Evolutionary conservation across 1,139 yeast genomes (phyloP).

Genomic region (Suzukiozyma palmioleophila): DNA sequence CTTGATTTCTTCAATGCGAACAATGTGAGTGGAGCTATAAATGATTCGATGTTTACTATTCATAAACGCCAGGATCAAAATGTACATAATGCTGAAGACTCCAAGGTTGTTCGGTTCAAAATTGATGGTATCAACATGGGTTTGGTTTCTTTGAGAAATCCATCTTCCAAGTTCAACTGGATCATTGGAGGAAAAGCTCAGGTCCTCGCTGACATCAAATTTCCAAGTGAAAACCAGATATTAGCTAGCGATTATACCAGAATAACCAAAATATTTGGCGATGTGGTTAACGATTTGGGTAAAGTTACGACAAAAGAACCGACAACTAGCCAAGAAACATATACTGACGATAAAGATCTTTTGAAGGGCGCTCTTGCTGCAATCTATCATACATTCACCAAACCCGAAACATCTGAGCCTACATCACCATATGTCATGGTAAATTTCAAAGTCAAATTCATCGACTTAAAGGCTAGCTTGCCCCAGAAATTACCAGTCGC

Average conservation of each 20-base stretch:
- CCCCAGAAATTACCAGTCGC: constrained; percentile 53
- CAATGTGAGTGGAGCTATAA: constrained; percentile 67
- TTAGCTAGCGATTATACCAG: constrained; percentile 19
- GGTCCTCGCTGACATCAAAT: constrained; percentile 62
- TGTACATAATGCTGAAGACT: constrained; percentile 28
- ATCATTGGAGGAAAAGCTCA: constrained; percentile 66
- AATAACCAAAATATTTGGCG: constrained; percentile 23
- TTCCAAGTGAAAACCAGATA: constrained; percentile 41
- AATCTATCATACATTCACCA: constrained; percentile 37
- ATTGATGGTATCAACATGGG: constrained; percentile 61
- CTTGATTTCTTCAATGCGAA: constrained; percentile 67
- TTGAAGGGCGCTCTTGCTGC: constrained; percentile 43
- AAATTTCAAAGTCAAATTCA: constrained; percentile 59
- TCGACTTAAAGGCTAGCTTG: constrained; percentile 54
- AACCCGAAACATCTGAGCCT: constrained; percentile 11
- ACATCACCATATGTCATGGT: constrained; percentile 50
- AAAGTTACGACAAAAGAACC: constrained; percentile 13
- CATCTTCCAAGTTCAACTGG: constrained; percentile 60
- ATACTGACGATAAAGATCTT: constrained; percentile 15
- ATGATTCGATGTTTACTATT: constrained; percentile 69
- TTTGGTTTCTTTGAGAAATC: constrained; percentile 30
- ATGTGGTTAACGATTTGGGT: constrained; percentile 25
- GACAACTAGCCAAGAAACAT: constrained; percentile 3
- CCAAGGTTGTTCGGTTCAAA: constrained; percentile 55
- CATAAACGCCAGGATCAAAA: constrained; percentile 47